Base-by-base conservation (phyloP, 2,329 filamentous ascomycete genomes). In the Trichoderma gracile region DNA sequence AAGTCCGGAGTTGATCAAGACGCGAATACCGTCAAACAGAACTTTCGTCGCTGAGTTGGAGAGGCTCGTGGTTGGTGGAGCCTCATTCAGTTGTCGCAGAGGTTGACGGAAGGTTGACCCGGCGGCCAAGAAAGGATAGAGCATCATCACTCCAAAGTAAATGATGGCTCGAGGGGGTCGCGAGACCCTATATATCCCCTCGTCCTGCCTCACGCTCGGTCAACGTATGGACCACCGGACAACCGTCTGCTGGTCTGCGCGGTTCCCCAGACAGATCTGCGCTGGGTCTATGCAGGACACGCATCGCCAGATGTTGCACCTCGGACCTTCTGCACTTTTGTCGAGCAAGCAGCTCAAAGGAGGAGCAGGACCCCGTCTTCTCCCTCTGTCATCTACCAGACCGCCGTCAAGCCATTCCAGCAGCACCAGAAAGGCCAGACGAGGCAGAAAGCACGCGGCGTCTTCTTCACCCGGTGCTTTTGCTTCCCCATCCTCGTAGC, bases 261-360 rank as follows among this genome's bases (percentile, higher is more conserved):
- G 2, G 14, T 45, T 60, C 57, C 57, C 46, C 57, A 52, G 57
- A 33, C 23, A 19, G 46, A 43, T 60, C 57, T 52, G 57, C 46
- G 46, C 15, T 43, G 46, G 14, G 52, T 52, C 47, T 45, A 60
- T 52, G 57, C 46, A 60, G n/a, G 57, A 60, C 47, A 43, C 38
- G 38, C 57, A 52, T 52, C 57, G 46, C 12, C 21, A 25, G 27
- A 38, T 49, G 27, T 21, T 42, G n/a, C 21, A 14, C 45, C 27
- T 6, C n/a, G 40, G 49, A 21, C 19, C 42, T 46, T 43, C 23
- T 21, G 57, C 23, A 42, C 30, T 12, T 17, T 25, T 25, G 25
- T 30, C 23, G 14, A 52, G 38, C 40, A n/a, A 45, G 38, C 15
- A 30, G 23, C 3, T 27, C 38, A 42, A 56, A 3, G 7, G 54